Conservation (phyloP, 108 stramenopile species). For the Epithemia pelagica region DNA sequence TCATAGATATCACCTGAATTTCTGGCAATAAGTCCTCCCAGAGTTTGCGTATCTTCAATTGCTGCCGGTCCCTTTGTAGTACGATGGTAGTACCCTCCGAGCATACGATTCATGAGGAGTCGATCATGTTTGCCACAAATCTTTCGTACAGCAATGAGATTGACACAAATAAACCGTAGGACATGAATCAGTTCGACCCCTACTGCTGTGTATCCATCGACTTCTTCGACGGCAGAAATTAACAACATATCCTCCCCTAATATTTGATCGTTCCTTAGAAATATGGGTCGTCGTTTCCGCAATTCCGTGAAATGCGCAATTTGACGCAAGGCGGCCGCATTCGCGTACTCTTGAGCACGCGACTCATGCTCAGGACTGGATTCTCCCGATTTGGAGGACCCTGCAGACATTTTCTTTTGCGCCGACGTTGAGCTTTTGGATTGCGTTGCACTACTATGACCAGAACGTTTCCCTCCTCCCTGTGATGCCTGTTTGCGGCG, state of each 20-base stretch:
- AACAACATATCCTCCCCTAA: constrained; percentile 57
- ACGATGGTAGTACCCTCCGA: constrained; percentile 78
- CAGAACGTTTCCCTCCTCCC: too few relatives aligned
- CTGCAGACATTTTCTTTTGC: constrained; percentile 12
- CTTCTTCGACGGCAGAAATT: constrained; percentile 80
- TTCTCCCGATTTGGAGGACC: constrained; percentile 22
- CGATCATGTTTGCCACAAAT: constrained; percentile 83
- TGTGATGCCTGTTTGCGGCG: too few relatives aligned
- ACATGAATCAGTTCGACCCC: constrained; percentile 81
- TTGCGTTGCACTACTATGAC: neutral
- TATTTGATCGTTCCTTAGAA: constrained; percentile 66
- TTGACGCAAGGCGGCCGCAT: constrained; percentile 37
- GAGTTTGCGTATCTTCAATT: constrained; percentile 21
- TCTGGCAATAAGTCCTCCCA: constrained; percentile 30
- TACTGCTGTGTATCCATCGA: constrained; percentile 56
- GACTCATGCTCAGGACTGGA: neutral
- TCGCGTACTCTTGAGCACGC: constrained; percentile 21
- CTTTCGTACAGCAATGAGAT: constrained; percentile 75
- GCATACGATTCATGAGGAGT: constrained; percentile 74
- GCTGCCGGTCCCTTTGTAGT: constrained; percentile 8
- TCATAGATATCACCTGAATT: constrained; percentile 28
- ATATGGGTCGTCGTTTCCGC: constrained; percentile 52
- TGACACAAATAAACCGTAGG: constrained; percentile 70
- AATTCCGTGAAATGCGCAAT: constrained; percentile 56
- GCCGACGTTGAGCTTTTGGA: constrained; percentile 2